A percentile compares a stretch with the other conserved stretches of the same genome.
These are phyloP conservation scores for Vigna angularis DNA, from an alignment of 306 rosid genomes.

Conservation along the genomic window DNA sequence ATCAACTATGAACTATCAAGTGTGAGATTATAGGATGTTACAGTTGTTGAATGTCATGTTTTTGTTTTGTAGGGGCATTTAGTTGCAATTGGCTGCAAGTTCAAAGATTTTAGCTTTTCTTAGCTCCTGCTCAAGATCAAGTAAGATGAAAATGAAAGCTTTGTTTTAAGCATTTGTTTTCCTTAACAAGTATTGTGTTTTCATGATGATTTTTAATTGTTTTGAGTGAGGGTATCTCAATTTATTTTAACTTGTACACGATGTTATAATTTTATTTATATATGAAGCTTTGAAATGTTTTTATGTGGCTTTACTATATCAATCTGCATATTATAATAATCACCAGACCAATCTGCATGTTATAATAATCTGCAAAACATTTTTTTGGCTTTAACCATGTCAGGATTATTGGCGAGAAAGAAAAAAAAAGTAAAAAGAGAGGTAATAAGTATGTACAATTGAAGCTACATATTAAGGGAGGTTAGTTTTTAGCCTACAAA, in stretches of 20 bases:
- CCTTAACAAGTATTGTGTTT: not conserved
- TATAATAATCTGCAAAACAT: too few species aligned
- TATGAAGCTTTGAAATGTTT: not conserved
- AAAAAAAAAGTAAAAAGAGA: too few species aligned
- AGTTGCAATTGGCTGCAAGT: constrained; percentile 15
- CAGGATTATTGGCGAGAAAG: too few species aligned
- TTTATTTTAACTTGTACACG: not conserved
- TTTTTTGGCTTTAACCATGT: too few species aligned
- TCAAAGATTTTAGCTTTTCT: constrained; percentile 9
- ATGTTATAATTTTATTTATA: not conserved
- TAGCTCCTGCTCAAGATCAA: not conserved
- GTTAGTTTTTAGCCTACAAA: too few species aligned
- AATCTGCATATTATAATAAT: not conserved
- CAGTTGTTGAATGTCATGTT: not conserved
- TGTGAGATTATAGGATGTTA: not conserved
- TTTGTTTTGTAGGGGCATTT: constrained; percentile 19
- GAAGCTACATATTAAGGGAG: too few species aligned
- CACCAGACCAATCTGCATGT: too few species aligned
- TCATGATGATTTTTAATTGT: not conserved
- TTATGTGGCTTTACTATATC: not conserved
- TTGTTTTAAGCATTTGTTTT: not conserved
- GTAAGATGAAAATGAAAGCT: constrained; percentile 1
- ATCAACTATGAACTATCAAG: too few species aligned
- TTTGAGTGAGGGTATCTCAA: not conserved
- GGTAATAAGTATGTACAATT: too few species aligned